phyloP scores from a whole-genome alignment of 2,329 filamentous ascomycete genomes.

The Albifimbria verrucaria region DNA sequence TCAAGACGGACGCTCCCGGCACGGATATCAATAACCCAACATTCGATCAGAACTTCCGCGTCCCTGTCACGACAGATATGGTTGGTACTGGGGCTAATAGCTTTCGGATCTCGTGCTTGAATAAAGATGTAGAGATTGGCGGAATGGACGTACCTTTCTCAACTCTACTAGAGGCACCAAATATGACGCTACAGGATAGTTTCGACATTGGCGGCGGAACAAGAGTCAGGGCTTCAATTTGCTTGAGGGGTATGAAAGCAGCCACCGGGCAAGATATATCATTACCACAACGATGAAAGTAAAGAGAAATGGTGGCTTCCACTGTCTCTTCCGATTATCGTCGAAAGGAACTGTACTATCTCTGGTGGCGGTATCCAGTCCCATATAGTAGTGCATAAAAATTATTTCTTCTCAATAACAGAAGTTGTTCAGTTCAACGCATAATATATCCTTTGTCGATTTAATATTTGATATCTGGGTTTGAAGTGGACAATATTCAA shows the following conservation, averaged over 20 bases:
- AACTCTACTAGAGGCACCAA: background rate
- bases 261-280: background rate
- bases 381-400: too few relatives aligned
- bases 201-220: conserved; percentile 1
- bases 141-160: background rate
- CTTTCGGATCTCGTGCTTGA: background rate
- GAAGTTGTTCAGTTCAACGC: too few relatives aligned
- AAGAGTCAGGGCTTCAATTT: background rate
- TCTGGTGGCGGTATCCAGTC: too few relatives aligned
- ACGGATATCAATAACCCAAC: conserved; percentile 21
- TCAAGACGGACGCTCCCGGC: conserved; percentile 18
- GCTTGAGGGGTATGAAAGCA: background rate
- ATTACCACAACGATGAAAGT: background rate
- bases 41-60: conserved; percentile 18
- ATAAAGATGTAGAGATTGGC: background rate
- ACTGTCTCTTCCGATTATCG: too few relatives aligned
- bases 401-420: too few relatives aligned
- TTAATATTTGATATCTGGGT: too few relatives aligned
- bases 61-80: conserved; percentile 16
- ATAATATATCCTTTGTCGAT: too few relatives aligned
- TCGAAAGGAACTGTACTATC: too few relatives aligned
- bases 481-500: too few relatives aligned
- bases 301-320: too few relatives aligned
- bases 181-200: background rate
- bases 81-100: conserved; percentile 3